Conservation (phyloP, 768 basidiomycete species). For the Kwoniella bestiolae region DNA sequence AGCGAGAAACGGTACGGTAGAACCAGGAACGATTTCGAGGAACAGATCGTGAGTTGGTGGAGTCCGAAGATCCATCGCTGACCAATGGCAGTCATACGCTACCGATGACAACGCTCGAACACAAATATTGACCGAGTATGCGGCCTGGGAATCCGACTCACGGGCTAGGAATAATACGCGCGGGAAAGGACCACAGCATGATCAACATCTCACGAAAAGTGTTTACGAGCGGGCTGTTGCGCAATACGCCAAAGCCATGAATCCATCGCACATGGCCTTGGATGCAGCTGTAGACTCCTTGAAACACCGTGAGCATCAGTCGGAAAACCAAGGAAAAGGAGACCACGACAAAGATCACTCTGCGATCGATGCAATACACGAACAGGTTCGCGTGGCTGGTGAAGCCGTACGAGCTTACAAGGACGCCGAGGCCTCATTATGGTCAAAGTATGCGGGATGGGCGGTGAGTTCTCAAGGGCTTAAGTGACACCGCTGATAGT, state of each 20-base stretch:
- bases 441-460: constrained; percentile 44
- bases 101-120: constrained; percentile 14
- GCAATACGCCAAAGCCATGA: constrained; percentile 19
- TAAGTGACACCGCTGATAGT: neutral
- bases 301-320: neutral
- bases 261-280: neutral
- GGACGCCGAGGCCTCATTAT: constrained; percentile 44
- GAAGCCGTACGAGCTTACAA: constrained; percentile 35
- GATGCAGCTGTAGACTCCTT: constrained; percentile 4
- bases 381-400: constrained; percentile 6
- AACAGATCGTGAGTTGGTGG: constrained; percentile 31
- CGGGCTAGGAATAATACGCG: constrained; percentile 27
- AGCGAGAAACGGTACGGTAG: constrained; percentile 69
- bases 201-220: constrained; percentile 22
- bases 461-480: constrained; percentile 31
- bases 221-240: constrained; percentile 43
- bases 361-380: neutral
- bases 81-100: constrained; percentile 7
- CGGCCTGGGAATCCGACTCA: constrained; percentile 44
- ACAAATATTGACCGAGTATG: constrained; percentile 29
- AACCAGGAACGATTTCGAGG: constrained; percentile 44
- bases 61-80: neutral
- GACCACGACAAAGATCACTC: constrained; percentile 1
- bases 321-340: constrained; percentile 17
- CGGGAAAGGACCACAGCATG: constrained; percentile 23